Evolutionary conservation across 1,139 yeast genomes (phyloP), one percentile per base, ranked within the genome.

Genomic region (Nakaseomyces sp.): DNA sequence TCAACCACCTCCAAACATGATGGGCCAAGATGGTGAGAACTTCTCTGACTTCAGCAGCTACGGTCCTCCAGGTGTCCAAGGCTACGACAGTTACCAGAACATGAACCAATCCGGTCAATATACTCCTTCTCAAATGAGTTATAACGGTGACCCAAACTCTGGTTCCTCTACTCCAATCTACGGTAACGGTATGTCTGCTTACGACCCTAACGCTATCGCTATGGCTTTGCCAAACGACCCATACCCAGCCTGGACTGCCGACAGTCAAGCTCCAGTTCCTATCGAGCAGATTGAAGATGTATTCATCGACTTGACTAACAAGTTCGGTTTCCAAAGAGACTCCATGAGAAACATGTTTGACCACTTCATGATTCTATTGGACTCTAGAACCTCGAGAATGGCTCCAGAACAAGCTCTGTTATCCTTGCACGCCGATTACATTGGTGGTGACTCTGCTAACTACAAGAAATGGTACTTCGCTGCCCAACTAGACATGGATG

Each of bases 261-360:
- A 88, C 60, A 82, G 84, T 48, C 91, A 84, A 65, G 84, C 82
- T 35, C 95, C 96, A 10, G 72, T 88, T 45, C 66, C 82, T 53
- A 78, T 86, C 55, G 95, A 87, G 63, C 95, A 87, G 65, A 87
- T 93, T 58, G 93, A 85, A 68, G 94, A 84, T 61, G 81, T 91
- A 45, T 91, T 91, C 66, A 81, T 85, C 60, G 95, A 89, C 63
- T 72, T 93, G 63, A 73, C 95, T 48, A 81, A 83, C 68, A 83
- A 84, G 67, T 88, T 93, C 67, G 98, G 98, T 51, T 93, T 93
- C 77, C 98, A 93, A 72, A 78, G 95, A 67, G 97, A 89, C 63
- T 86, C 96, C 22, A 87, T 87, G 91, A 79, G 95, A 70, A 93
- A 93, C 69, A 85, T 89, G 86, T 91, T 81, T 68, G 98, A 93